phyloP scores from a whole-genome alignment of 768 basidiomycete species.

The Hortiboletus campestris region DNA sequence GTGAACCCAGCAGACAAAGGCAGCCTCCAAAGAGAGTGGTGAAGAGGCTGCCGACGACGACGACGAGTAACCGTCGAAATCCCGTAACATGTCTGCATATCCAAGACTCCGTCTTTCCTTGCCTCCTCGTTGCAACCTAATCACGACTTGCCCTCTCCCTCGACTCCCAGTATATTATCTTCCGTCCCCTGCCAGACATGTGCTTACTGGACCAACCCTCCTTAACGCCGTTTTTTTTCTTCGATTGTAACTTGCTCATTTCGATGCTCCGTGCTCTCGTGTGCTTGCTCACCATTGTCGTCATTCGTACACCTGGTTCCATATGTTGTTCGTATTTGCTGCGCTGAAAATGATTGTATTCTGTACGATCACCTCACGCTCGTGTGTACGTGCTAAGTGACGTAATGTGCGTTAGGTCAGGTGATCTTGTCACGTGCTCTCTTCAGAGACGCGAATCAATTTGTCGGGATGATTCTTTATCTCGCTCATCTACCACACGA shows the following conservation, averaged over 20 bases:
- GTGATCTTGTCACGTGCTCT: conserved; percentile 19
- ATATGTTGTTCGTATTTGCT: conserved; percentile 32
- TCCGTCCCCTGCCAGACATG: conserved; percentile 27
- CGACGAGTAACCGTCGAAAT: conserved; percentile 35
- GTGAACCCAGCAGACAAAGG: conserved; percentile 26
- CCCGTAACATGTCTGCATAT: conserved; percentile 11
- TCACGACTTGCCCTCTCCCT: conserved; percentile 5
- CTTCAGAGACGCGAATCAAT: not conserved
- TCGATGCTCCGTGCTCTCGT: conserved; percentile 26
- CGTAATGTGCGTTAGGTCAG: not conserved
- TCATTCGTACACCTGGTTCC: conserved; percentile 22
- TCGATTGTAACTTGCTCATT: conserved; percentile 23
- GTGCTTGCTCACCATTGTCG: conserved; percentile 20
- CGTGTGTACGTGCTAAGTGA: not conserved
- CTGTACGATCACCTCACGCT: conserved; percentile 19
- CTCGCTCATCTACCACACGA: conserved; percentile 5
- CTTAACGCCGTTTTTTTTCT: conserved; percentile 7
- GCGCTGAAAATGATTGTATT: conserved; percentile 32
- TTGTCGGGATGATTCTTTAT: not conserved
- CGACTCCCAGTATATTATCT: conserved; percentile 20
- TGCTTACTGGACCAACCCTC: conserved; percentile 20
- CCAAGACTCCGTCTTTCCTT: conserved; percentile 15
- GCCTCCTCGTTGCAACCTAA: conserved; percentile 17
- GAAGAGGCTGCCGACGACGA: conserved; percentile 40
- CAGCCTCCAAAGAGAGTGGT: conserved; percentile 35